Conservation (phyloP, 352 stramenopile genomes). For the Phytophthora chlamydospora region DNA sequence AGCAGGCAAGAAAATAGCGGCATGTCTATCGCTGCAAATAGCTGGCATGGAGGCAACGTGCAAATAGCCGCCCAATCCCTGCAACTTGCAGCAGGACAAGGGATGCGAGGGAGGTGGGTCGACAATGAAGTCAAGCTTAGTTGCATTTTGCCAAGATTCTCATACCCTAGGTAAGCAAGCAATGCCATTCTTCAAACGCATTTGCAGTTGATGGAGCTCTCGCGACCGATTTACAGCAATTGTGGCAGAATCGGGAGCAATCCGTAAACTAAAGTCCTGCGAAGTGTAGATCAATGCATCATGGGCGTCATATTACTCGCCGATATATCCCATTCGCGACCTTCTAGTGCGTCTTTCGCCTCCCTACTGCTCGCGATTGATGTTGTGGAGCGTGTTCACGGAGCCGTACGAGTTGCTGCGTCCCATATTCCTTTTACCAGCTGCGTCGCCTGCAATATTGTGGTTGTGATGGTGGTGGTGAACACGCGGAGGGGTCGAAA, state of each 20-base stretch:
- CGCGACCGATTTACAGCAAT: too few relatives aligned
- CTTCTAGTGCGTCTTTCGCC: background rate
- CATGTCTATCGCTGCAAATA: conserved; percentile 31
- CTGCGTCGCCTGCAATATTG: conserved; percentile 4
- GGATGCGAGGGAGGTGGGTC: too few relatives aligned
- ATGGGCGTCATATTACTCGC: too few relatives aligned
- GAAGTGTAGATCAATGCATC: too few relatives aligned
- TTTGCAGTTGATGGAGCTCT: too few relatives aligned
- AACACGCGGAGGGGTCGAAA: conserved; percentile 61
- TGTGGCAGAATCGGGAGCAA: too few relatives aligned
- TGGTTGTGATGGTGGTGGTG: conserved; percentile 36
- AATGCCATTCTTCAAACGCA: too few relatives aligned
- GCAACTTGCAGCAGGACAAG: background rate
- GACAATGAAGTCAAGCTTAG: too few relatives aligned
- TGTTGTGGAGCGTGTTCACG: conserved; percentile 16
- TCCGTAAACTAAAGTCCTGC: too few relatives aligned
- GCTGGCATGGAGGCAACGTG: conserved; percentile 1
- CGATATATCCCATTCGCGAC: too few relatives aligned
- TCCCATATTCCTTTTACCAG: conserved; percentile 12
- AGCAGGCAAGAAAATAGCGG: conserved; percentile 13
- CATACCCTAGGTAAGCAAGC: too few relatives aligned
- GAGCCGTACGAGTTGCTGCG: conserved; percentile 35
- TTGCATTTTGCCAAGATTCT: too few relatives aligned
- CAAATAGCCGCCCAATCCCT: conserved; percentile 35
- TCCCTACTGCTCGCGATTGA: conserved; percentile 29